These are phyloP conservation scores for Leccinum longicurvipes DNA, from an alignment of 768 basidiomycete genomes.

Conservation along the genomic window DNA sequence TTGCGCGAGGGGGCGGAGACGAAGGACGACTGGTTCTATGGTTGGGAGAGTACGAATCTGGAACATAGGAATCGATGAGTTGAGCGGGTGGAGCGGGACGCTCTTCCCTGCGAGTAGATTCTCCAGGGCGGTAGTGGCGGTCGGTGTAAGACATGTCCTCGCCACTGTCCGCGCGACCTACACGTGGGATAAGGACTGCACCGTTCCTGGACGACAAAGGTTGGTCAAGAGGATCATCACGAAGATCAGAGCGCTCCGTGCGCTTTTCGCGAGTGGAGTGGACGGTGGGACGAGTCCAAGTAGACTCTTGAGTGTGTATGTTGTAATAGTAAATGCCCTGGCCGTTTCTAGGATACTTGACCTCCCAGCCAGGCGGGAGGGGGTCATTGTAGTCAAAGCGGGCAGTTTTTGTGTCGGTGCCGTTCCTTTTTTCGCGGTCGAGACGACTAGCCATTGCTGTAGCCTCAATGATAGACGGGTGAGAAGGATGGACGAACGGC, in stretches of 20 bases:
- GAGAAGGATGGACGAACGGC: constrained; percentile 52
- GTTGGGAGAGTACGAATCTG: constrained; percentile 27
- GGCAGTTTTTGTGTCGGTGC: constrained; percentile 24
- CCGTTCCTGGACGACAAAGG: constrained; percentile 22
- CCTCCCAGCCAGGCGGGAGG: constrained; percentile 62
- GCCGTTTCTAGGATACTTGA: constrained; percentile 48
- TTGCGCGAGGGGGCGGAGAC: constrained; percentile 24
- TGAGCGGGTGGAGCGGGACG: constrained; percentile 20
- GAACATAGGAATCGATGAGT: constrained; percentile 25
- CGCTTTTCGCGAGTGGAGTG: constrained; percentile 24
- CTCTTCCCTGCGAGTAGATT: constrained; percentile 28
- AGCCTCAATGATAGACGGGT: constrained; percentile 57
- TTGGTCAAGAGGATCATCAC: constrained; percentile 29
- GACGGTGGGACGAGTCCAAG: constrained; percentile 53
- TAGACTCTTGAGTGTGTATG: constrained; percentile 49
- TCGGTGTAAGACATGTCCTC: constrained; percentile 51
- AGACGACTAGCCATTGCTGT: constrained; percentile 54
- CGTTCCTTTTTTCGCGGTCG: constrained; percentile 44
- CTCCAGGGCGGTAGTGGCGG: constrained; percentile 61
- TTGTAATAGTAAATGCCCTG: constrained; percentile 58
- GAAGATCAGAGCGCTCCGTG: constrained; percentile 22
- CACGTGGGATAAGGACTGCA: constrained; percentile 22
- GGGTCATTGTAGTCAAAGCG: constrained; percentile 28
- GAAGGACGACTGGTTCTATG: constrained; percentile 20
- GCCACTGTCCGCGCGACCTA: constrained; percentile 27